Percentiles rank a stretch among this genome's conserved stretches.
phyloP scores from a whole-genome alignment of 768 basidiomycete genomes.

The Peribolospora baueri region DNA sequence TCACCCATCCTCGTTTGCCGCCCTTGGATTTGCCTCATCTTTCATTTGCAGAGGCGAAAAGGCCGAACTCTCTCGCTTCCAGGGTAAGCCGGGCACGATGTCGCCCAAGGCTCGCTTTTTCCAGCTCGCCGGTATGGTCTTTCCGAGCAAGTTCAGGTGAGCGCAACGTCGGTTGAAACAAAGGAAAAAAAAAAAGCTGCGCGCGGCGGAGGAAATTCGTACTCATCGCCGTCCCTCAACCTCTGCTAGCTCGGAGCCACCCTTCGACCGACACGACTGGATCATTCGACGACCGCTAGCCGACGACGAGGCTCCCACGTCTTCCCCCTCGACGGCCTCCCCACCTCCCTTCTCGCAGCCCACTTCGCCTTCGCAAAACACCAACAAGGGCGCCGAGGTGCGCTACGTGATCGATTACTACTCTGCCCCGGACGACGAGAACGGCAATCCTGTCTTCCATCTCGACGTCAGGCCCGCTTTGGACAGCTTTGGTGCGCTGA shows the following conservation, averaged over 20 bases:
- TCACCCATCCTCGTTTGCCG: neutral
- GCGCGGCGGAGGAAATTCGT: no score
- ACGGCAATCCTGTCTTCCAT: slow-evolving; percentile 83
- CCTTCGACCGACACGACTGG: slow-evolving; percentile 98
- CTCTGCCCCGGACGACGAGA: slow-evolving; percentile 62
- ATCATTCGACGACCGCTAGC: slow-evolving; percentile 54
- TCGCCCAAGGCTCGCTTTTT: slow-evolving; percentile 82
- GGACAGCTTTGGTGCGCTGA: slow-evolving; percentile 23
- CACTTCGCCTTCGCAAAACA: neutral
- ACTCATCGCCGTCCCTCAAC: neutral
- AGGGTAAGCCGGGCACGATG: slow-evolving; percentile 70
- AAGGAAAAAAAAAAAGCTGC: no score
- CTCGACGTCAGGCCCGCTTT: slow-evolving; percentile 88
- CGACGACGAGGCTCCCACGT: slow-evolving; percentile 20
- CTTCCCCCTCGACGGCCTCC: slow-evolving; percentile 6
- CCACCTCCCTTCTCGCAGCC: slow-evolving; percentile 8
- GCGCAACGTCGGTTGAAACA: slow-evolving; percentile 11
- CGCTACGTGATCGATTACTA: slow-evolving; percentile 99
- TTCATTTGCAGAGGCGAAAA: slow-evolving; percentile 31
- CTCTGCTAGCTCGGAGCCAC: slow-evolving; percentile 48
- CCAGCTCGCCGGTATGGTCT: slow-evolving; percentile 63
- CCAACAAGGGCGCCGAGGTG: slow-evolving; percentile 31
- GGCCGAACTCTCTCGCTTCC: slow-evolving; percentile 56
- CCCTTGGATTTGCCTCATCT: neutral
- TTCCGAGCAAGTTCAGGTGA: slow-evolving; percentile 75